These are phyloP conservation scores for Cicer yamashitae DNA, from an alignment of 306 rosid species.

Conservation along the genomic window DNA sequence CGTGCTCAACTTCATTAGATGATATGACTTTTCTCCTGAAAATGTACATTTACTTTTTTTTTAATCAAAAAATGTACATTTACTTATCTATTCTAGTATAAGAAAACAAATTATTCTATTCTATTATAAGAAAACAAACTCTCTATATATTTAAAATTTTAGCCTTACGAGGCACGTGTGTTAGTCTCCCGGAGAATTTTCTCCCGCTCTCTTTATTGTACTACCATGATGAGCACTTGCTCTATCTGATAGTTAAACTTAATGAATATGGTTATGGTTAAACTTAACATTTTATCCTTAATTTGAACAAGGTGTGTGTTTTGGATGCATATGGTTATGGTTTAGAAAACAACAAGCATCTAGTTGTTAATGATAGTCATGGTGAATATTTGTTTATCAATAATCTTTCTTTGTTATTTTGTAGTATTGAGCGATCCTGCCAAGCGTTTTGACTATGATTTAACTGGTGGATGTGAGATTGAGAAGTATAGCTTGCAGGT, in stretches of 20 bases:
- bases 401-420: constrained; percentile 25
- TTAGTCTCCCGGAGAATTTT: not conserved
- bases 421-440: constrained; percentile 73
- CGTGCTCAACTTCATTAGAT: not conserved
- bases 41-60: not conserved
- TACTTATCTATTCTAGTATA: not conserved
- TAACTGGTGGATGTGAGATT: constrained; percentile 68
- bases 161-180: not conserved
- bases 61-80: not conserved
- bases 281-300: not conserved
- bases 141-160: not conserved
- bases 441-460: constrained; percentile 70
- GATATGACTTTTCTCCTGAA: not conserved
- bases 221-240: not conserved
- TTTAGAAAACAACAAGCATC: constrained; percentile 11
- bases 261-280: not conserved
- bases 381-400: constrained; percentile 15
- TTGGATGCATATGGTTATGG: constrained; percentile 31
- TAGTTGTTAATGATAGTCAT: not conserved
- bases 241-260: not conserved
- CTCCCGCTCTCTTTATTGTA: not conserved
- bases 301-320: constrained; percentile 27
- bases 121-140: not conserved
- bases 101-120: not conserved
- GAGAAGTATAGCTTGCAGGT: constrained; percentile 78